Base-by-base conservation (phyloP, 1,284 basidiomycete genomes). In the Exobasidium rhododendri region DNA sequence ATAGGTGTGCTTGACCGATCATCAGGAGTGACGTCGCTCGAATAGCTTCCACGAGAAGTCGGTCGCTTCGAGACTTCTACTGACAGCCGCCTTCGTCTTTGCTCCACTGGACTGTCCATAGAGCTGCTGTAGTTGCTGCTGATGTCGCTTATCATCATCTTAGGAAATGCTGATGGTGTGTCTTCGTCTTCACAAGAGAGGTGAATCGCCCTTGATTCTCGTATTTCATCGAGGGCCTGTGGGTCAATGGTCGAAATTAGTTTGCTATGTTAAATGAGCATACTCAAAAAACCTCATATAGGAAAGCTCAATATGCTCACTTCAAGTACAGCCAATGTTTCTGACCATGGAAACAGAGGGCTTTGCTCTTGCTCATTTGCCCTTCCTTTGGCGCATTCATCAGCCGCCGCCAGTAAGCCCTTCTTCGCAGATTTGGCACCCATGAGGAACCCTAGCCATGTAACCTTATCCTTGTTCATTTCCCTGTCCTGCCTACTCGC, bases 361-460 rank as follows among this genome's bases (percentile, higher is more conserved):
- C 40, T 59, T 40, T 62, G 51, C 2, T 28, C 6, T 14, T 49
- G 14, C 7, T 13, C 17, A 57, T n/a, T 29, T 13, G 40, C 28
- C 4, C 24, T 49, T n/a, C 60, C 55, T 46, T 35, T 28, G 14
- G 60, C 55, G 40, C 60, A 63, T 20, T 62, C 56, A 50, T 62
- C 60, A 1, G 60, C 60, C 4, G 58, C 32, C 52, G 46, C 49
- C 22, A 52, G 50, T 4, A 60, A 31, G 4, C 26, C 20, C 29
- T 44, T 55, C 14, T 44, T 22, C 35, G 2, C 5, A 32, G 24
- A 13, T 17, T 35, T 20, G 22, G 14, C 29, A 6, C 52, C 2
- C 55, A 67, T 67, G 35, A 66, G 58, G 31, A 64, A 69, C 0
- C 68, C 70, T n/a, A 70, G 62, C 59, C 70, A 71, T 35, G 56